These are phyloP conservation scores for Fusarium piperis DNA, from an alignment of 2,329 filamentous ascomycete species.

Conservation along the genomic window DNA sequence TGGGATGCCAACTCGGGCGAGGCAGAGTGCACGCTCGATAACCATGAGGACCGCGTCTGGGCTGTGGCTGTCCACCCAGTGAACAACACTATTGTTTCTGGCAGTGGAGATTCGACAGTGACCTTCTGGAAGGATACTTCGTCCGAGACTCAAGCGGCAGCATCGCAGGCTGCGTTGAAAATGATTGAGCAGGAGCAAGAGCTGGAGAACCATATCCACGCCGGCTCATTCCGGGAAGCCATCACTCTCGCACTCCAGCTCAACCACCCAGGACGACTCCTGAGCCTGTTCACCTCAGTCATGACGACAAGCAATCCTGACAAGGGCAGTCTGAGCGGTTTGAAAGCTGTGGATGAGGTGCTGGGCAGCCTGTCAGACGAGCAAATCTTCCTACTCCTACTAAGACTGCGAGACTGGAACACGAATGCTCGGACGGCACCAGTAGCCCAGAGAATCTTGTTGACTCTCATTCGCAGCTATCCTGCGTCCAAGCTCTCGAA, in stretches of 20 bases:
- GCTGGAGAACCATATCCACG: conserved; percentile 89
- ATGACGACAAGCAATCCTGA: conserved; percentile 71
- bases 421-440: conserved; percentile 89
- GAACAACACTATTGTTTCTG: conserved; percentile 82
- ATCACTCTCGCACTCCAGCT: conserved; percentile 92
- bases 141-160: conserved; percentile 77
- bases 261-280: conserved; percentile 89
- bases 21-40: conserved; percentile 88
- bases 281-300: conserved; percentile 84
- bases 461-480: conserved; percentile 81
- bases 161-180: conserved; percentile 77
- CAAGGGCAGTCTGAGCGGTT: conserved; percentile 69
- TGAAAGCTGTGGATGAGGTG: conserved; percentile 82
- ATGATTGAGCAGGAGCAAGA: conserved; percentile 95
- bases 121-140: conserved; percentile 98
- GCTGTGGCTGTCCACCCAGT: conserved; percentile 78
- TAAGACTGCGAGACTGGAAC: conserved; percentile 94
- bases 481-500: conserved; percentile 80
- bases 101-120: conserved; percentile 89
- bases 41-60: conserved; percentile 97
- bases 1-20: conserved; percentile 92
- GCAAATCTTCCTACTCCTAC: conserved; percentile 84
- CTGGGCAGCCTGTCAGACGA: conserved; percentile 81
- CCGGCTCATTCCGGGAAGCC: conserved; percentile 89
- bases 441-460: conserved; percentile 86